Base-by-base conservation (phyloP, 2,329 filamentous ascomycete genomes). In the Aspergillus sp. region DNA sequence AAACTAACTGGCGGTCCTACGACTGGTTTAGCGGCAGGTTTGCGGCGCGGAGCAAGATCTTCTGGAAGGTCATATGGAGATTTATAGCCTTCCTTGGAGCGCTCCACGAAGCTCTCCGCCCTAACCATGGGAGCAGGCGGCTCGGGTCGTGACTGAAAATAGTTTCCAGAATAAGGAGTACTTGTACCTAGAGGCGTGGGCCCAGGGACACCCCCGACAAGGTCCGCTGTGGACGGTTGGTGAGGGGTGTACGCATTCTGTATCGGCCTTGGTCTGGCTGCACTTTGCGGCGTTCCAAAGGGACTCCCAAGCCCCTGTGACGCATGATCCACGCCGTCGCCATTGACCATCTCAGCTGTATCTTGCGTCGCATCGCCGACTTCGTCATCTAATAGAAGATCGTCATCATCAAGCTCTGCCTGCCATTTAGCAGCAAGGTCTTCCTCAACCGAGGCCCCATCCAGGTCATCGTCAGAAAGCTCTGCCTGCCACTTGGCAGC, bases 61-160 rank as follows among this genome's bases (percentile, higher is more conserved):
- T 95, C 90, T 4, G 95, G 95, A 18, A 99, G 81, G 76, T 99
- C 96, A 67, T 97, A 99, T 0, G 95, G 95, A 18, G 93, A 98
- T 48, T 89, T 84, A 71, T 99, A 99, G 7, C 93, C 93, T 55
- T 90, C 90, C 75, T 96, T 98, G 3, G 91, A 80, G 73, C 96
- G 96, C 73, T 93, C 89, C 5, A 85, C 91, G 74, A 96, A 99
- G 74, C 93, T 98, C 71, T 96, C 86, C 1, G 85, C 81, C 74
- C 86, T 86, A 57, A 62, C 63, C 48, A 76, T 69, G 17, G 77
- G 71, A 5, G 67, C 64, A 15, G 65, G 67, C 22, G 66, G 62
- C 32, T 66, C 66, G 2, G 68, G 58, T 38, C 66, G 65, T 11
- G 64, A 62, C 15, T 71, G 56, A 59, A 69, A 68, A 60, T 70